Conservation (phyloP, 495 filamentous ascomycete genomes). For the Podospora sp. region DNA sequence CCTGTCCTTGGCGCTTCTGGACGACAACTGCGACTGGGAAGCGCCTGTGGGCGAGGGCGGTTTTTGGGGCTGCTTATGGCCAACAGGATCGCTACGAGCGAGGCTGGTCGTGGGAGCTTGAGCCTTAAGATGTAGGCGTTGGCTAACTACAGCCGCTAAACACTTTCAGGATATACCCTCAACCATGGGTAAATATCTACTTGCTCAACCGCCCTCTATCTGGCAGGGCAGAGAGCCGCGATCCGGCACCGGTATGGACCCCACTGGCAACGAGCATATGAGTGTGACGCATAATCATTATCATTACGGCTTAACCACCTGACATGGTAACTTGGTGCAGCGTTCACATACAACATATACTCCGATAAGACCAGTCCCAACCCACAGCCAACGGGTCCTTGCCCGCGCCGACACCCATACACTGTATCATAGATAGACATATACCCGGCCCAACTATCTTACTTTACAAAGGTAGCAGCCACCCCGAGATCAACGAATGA, state of each 20-base stretch:
- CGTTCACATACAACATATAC: background rate
- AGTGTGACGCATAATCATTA: constrained; percentile 14
- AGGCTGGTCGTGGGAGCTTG: constrained; percentile 16
- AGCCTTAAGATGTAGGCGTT: background rate
- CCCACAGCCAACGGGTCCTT: background rate
- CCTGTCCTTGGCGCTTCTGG: background rate
- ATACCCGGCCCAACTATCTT: too few species aligned
- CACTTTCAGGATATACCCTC: too few species aligned
- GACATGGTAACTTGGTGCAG: background rate
- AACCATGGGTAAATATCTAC: too few species aligned
- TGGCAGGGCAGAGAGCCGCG: too few species aligned
- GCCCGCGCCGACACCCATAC: background rate
- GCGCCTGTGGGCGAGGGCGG: background rate
- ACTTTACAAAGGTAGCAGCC: too few species aligned
- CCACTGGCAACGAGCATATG: too few species aligned
- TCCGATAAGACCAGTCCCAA: constrained; percentile 12
- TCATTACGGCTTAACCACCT: constrained; percentile 14
- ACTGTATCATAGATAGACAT: too few species aligned
- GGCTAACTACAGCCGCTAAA: too few species aligned
- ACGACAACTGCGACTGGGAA: background rate
- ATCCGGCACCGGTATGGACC: too few species aligned
- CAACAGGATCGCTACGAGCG: too few species aligned
- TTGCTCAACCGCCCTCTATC: too few species aligned
- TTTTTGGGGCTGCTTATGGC: background rate
- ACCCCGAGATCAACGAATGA: background rate